These are phyloP conservation scores for Narthecium ossifragum DNA, from an alignment of 106 monocot genomes.

Conservation along the genomic window DNA sequence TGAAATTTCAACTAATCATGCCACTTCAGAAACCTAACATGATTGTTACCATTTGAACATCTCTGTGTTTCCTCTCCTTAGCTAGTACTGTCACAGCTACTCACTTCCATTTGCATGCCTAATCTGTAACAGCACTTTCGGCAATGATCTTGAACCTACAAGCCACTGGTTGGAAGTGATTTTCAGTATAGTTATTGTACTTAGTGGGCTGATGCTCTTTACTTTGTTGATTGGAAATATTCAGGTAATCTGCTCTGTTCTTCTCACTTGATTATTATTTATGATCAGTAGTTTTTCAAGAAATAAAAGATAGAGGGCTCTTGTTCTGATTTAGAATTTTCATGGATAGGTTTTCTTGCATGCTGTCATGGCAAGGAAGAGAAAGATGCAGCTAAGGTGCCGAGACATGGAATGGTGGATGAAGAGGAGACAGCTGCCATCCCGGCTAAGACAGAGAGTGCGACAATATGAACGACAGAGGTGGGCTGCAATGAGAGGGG, in stretches of 20 bases:
- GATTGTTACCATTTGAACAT: too few relatives aligned
- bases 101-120: too few relatives aligned
- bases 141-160: slow-evolving; percentile 85
- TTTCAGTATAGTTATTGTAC: slow-evolving; percentile 69
- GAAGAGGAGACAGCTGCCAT: slow-evolving; percentile 75
- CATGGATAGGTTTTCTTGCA: slow-evolving; percentile 89
- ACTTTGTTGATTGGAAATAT: slow-evolving; percentile 92
- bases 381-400: slow-evolving; percentile 78
- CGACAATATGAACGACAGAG: slow-evolving; percentile 63
- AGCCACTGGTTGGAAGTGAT: slow-evolving; percentile 90
- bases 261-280: not conserved
- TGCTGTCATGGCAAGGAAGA: slow-evolving; percentile 77
- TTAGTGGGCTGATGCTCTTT: slow-evolving; percentile 88
- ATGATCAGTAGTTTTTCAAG: too few relatives aligned
- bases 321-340: too few relatives aligned
- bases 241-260: slow-evolving; percentile 35
- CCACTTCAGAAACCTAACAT: too few relatives aligned
- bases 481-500: slow-evolving; percentile 80
- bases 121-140: slow-evolving; percentile 67
- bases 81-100: too few relatives aligned
- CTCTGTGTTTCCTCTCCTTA: too few relatives aligned
- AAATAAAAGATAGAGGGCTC: too few relatives aligned
- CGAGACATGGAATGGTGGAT: slow-evolving; percentile 99
- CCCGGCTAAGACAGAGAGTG: slow-evolving; percentile 71
- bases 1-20: too few relatives aligned